These are phyloP conservation scores for Tolypocladium album DNA, from an alignment of 2,329 filamentous ascomycete species.

Conservation along the genomic window DNA sequence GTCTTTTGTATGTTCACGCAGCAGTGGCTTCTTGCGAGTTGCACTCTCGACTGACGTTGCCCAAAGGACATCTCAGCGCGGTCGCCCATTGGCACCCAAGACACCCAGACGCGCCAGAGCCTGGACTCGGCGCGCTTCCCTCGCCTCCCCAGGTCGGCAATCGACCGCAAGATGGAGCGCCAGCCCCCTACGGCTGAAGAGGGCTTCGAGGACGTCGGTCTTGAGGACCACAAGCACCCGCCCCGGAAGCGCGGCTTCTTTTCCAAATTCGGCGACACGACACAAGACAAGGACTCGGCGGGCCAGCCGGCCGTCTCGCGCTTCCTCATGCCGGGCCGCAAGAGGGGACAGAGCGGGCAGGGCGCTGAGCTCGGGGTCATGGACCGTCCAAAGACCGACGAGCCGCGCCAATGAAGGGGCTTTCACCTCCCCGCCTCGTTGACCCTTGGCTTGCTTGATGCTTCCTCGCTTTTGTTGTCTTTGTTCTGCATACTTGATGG, in stretches of 20 bases:
- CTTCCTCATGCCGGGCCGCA: conserved; percentile 62
- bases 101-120: conserved; percentile 60
- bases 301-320: conserved; percentile 34
- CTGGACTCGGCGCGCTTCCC: conserved; percentile 64
- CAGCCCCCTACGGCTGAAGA: conserved; percentile 63
- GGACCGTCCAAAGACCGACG: conserved; percentile 25
- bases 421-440: not conserved
- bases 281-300: conserved; percentile 23
- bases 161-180: conserved; percentile 46
- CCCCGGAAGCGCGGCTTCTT: conserved; percentile 60
- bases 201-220: conserved; percentile 79
- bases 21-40: not conserved
- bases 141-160: conserved; percentile 50
- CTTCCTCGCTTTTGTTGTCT: not conserved
- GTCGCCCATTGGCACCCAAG: conserved; percentile 57
- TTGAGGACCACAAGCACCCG: conserved; percentile 59
- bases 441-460: not conserved
- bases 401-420: not conserved
- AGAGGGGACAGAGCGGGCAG: conserved; percentile 53
- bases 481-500: not conserved
- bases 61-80: conserved; percentile 78
- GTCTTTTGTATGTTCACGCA: conserved; percentile 64
- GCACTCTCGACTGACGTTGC: conserved; percentile 5
- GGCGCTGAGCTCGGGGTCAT: conserved; percentile 63
- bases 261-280: conserved; percentile 57